Evolutionary conservation across 352 stramenopile genomes (phyloP), one percentile per base, ranked within the genome.

Genomic region (Globisporangium radiosum): DNA sequence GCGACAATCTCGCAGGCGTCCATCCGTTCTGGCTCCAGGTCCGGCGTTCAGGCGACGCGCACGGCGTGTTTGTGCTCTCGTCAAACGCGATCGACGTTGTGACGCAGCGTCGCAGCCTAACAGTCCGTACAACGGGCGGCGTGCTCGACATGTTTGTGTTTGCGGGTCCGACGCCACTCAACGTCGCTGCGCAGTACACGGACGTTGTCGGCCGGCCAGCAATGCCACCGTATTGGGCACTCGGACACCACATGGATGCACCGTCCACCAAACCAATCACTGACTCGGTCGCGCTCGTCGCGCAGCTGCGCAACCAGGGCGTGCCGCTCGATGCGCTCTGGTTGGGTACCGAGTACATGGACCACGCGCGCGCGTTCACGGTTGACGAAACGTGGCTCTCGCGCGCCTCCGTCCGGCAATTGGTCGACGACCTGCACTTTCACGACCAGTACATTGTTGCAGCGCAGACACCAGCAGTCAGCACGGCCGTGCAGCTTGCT

Each of bases 11-110:
- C 33, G 91, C 88, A 25, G 82, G 84, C 7, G 78, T 92, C 1
- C 85, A 95, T 50, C 88, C 88, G 11, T 83, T 94, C 54, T 89
- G 91, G 56, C 19, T 95, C 47, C 75, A 89, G 25, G 38, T 87
- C 8, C 57, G 73, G 0, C 38, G 66, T 0, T 76, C 69, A 4
- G 72, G 82, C 0, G 62, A 49, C 47, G 75, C 88, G 0, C 82
- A 96, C 43, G 88, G 87, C 5, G 60, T 92, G 15, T 93, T 93
- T 43, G 58, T 97, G 53, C 60, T 81, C 1, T 91, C 87, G 43
- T 88, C 81, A 0, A 95, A 95, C 45, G 88, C 85, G 1, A 93
- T 97, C 80, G 88, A 97, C 61, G 82, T 92, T 3, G 69, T 90
- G 39, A 73, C 81, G 17, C 82, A 83, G 48, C 63, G 65, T 1